A percentile compares a stretch with the other conserved stretches of the same genome.
Evolutionary conservation across 768 basidiomycete species (phyloP).

Genomic region (Gautieria morchelliformis): DNA sequence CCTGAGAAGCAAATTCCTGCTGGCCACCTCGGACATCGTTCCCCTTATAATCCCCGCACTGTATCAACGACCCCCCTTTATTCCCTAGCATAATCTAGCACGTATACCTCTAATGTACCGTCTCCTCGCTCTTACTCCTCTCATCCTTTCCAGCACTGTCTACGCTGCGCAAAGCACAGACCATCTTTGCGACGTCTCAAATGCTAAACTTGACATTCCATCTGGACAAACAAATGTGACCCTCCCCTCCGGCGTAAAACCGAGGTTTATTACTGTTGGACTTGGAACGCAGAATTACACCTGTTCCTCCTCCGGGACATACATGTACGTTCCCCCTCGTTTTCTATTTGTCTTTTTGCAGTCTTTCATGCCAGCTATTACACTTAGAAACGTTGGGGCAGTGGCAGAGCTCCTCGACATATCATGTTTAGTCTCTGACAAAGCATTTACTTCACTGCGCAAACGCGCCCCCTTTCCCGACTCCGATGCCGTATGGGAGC

Average conservation of each 20-base stretch:
- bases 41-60: no score
- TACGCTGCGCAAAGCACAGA: not conserved
- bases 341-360: not conserved
- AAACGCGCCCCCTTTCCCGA: not conserved
- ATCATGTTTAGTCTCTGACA: slow-evolving; percentile 31
- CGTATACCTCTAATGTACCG: not conserved
- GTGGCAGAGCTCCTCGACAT: slow-evolving; percentile 47
- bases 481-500: not conserved
- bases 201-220: not conserved
- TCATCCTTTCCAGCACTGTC: not conserved
- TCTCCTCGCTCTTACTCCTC: not conserved
- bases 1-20: no score
- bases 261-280: not conserved
- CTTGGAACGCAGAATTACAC: not conserved
- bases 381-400: slow-evolving; percentile 18
- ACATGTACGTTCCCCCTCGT: not conserved
- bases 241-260: not conserved
- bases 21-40: no score
- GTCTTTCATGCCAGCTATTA: not conserved
- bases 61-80: no score
- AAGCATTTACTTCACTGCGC: not conserved
- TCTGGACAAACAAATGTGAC: no score
- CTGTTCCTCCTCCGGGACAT: not conserved
- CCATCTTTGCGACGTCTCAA: not conserved
- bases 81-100: no score